These are phyloP conservation scores for Rosa chinensis DNA, from an alignment of 306 rosid species.

Conservation along the genomic window DNA sequence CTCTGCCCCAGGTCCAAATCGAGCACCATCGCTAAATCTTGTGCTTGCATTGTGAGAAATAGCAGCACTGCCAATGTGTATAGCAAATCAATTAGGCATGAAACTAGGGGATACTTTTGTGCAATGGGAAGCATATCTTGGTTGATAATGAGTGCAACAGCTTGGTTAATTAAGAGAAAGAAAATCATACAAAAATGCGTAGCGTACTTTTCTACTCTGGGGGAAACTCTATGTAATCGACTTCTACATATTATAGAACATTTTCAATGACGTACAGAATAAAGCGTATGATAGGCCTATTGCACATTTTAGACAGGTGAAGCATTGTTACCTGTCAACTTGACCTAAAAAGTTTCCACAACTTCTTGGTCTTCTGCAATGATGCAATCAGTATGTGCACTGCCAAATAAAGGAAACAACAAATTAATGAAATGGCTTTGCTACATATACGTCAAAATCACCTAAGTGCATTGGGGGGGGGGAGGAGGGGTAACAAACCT, in stretches of 20 bases:
- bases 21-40: slow-evolving; percentile 90
- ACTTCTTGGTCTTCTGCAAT: slow-evolving; percentile 70
- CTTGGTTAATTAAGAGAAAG: background rate
- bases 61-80: slow-evolving; percentile 72
- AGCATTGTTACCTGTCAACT: slow-evolving; percentile 73
- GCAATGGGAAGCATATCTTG: background rate
- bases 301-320: background rate
- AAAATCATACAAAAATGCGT: background rate
- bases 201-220: background rate
- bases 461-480: slow-evolving; percentile 16
- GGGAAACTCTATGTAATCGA: background rate
- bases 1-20: slow-evolving; percentile 96
- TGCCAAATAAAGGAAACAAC: slow-evolving; percentile 38
- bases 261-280: background rate
- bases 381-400: slow-evolving; percentile 90
- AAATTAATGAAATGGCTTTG: background rate
- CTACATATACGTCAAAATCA: background rate
- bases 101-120: too few relatives aligned
- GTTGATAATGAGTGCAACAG: background rate
- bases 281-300: background rate
- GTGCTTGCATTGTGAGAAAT: slow-evolving; percentile 97
- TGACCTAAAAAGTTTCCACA: slow-evolving; percentile 63
- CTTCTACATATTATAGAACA: background rate
- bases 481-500: slow-evolving; percentile 41
- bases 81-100: background rate